A percentile compares a stretch with the other conserved stretches of the same genome.
These are phyloP conservation scores for Pythium folliculosum DNA, from an alignment of 352 stramenopile species.

Conservation along the genomic window DNA sequence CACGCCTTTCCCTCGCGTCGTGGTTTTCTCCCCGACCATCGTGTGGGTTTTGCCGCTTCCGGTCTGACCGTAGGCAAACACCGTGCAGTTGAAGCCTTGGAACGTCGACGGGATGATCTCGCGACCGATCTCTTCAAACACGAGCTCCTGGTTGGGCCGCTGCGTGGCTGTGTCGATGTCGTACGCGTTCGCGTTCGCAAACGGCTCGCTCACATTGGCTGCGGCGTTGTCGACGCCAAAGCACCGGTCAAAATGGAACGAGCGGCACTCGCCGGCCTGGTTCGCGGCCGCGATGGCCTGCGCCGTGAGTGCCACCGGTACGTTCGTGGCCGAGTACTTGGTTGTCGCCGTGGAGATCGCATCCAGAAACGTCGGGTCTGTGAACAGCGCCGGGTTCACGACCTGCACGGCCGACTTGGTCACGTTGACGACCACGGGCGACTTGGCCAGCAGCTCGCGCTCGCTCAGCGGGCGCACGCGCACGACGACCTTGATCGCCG, in stretches of 20 bases:
- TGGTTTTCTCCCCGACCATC: slow-evolving; percentile 77
- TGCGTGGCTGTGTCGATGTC: slow-evolving; percentile 46
- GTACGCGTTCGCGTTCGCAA: slow-evolving; percentile 38
- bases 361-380: slow-evolving; percentile 55
- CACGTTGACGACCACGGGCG: slow-evolving; percentile 55
- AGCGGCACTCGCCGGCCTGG: slow-evolving; percentile 51
- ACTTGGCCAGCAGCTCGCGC: slow-evolving; percentile 48
- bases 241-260: slow-evolving; percentile 81
- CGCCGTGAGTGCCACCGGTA: slow-evolving; percentile 32
- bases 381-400: slow-evolving; percentile 62
- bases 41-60: slow-evolving; percentile 84
- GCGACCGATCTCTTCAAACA: slow-evolving; percentile 78
- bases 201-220: slow-evolving; percentile 37
- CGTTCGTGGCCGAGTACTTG: slow-evolving; percentile 27
- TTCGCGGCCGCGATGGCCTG: slow-evolving; percentile 39
- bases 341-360: slow-evolving; percentile 32
- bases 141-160: slow-evolving; percentile 63
- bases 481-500: slow-evolving; percentile 75
- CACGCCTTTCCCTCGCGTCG: slow-evolving; percentile 54
- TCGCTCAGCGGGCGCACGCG: slow-evolving; percentile 67
- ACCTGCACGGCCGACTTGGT: slow-evolving; percentile 55
- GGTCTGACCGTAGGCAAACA: slow-evolving; percentile 83
- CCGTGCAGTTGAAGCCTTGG: slow-evolving; percentile 82
- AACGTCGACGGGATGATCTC: slow-evolving; percentile 75
- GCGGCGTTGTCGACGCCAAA: slow-evolving; percentile 51